Evolutionary conservation across 495 filamentous ascomycete species (phyloP), one percentile per base, ranked within the genome.

Genomic region (Annulohypoxylon stygium): DNA sequence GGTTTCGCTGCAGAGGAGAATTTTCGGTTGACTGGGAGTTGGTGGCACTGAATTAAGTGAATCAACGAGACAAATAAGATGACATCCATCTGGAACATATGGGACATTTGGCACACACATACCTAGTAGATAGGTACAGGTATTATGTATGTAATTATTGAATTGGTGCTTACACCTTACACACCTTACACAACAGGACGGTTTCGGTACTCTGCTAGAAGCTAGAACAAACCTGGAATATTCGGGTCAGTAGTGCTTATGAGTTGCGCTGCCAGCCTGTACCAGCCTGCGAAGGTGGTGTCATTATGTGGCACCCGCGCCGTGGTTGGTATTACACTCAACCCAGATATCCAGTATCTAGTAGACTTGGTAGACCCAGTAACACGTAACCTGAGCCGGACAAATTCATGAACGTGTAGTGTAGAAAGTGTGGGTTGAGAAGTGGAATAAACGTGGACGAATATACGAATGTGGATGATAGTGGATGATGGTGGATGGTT

Each of bases 121-220:
- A 30, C 30, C 30, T 30, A 14, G 14, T 60, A 9, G 1, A 39
- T 39, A 39, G 36, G 9, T 39, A 23, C 20, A 39, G 36, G 36
- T 43, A 18, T 59, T 30, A 30, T 30, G 30, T 30, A 30, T 30
- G 30, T 30, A 30, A 6, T 3, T 30, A 30, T 30, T 30, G 30
- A 30, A 23, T 58, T n/a, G 50, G 58, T 43, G 63, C 43, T 18
- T 60, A 36, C 39, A 55, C 61, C 50, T 43, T 30, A 1, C 30
- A 30, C 30, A 30, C 30, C 30, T 71, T 75, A 67, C 73, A 75
- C 73, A 30, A 57, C 69, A 75, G 65, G 59, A 69, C 69, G 69
- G 65, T 72, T 73, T 75, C 69, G 73, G 73, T 75, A 73, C 73
- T 69, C 65, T 71, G 48, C 68, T 75, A 67, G 61, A 68, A 75